Evolutionary conservation across 768 basidiomycete genomes (phyloP), one percentile per base, ranked within the genome.

Genomic region (Russula brevipes): DNA sequence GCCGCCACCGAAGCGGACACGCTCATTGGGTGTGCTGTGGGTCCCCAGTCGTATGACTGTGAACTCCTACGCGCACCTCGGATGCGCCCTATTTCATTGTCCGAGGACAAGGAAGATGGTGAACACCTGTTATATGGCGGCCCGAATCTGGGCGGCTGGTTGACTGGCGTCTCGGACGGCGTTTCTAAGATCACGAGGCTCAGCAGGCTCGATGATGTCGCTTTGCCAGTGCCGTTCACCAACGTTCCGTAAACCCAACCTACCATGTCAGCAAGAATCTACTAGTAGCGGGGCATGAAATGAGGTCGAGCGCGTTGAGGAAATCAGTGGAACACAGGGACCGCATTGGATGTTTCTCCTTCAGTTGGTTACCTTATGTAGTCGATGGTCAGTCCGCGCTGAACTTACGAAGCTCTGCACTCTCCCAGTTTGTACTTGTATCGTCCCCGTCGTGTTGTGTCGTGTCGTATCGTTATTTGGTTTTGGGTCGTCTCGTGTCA

Each of bases 151-250:
- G 49, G 53, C n/a, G 53, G 53, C 3, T 54, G 53, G 45, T 31
- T 60, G 17, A 54, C 53, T 3, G 51, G 42, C 33, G 38, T 19
- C n/a, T 16, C 33, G 16, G 55, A 45, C 33, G 35, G 50, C 30
- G 42, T 46, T 44, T n/a, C 56, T 17, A 52, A 57, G 49, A 36
- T 11, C 4, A 14, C 16, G 12, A 19, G 5, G 4, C 56, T 39
- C 19, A 17, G 33, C n/a, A 12, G 4, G 35, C 61, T 57, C 35
- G 31, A 38, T 1, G 41, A 42, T 9, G 1, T 57, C 5, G 11
- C n/a, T 33, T 35, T 63, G 50, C 51, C 56, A 17, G 36, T 53
- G 9, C 57, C 56, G 9, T 63, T 63, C n/a, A 9, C 36, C 31
- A 38, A 24, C 12, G 17, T 5, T 47, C 4, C 7, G 51, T n/a